Percentiles rank a stretch among this genome's conserved stretches.
Evolutionary conservation across 768 basidiomycete species (phyloP).

Genomic region (Lactifluus hygrophoroides): DNA sequence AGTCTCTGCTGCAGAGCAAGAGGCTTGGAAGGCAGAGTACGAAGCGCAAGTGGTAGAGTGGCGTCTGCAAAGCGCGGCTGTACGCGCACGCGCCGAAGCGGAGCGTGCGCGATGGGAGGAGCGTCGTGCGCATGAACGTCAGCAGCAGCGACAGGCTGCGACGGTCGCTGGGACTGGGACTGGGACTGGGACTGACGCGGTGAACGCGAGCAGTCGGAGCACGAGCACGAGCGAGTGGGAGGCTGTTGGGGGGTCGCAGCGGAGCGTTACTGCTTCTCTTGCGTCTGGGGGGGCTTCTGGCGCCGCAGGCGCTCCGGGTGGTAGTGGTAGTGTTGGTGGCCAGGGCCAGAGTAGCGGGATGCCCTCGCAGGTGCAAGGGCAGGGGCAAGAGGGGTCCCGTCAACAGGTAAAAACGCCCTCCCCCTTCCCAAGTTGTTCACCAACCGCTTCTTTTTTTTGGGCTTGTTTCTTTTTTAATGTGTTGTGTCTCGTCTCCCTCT

Average conservation of each 20-base stretch:
- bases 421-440: neutral
- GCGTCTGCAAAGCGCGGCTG: conserved; percentile 64
- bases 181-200: conserved; percentile 12
- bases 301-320: conserved; percentile 25
- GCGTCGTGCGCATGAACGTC: conserved; percentile 47
- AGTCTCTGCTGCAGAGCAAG: conserved; percentile 27
- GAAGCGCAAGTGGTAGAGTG: conserved; percentile 60
- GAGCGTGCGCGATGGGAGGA: conserved; percentile 67
- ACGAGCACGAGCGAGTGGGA: conserved; percentile 8
- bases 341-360: conserved; percentile 30
- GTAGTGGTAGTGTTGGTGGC: conserved; percentile 33
- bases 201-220: conserved; percentile 27
- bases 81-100: conserved; percentile 66
- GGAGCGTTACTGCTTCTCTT: neutral
- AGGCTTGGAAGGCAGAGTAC: conserved; percentile 59
- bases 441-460: too few species aligned
- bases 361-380: conserved; percentile 7
- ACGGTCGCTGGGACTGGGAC: too few species aligned
- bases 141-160: too few species aligned
- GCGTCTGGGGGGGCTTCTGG: neutral
- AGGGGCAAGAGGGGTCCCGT: neutral
- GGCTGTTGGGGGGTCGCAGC: conserved; percentile 6
- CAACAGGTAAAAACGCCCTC: neutral
- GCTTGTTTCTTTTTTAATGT: neutral
- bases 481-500: neutral